Conservation (phyloP, 2,329 filamentous ascomycete genomes). For the Aspergillus sp. region DNA sequence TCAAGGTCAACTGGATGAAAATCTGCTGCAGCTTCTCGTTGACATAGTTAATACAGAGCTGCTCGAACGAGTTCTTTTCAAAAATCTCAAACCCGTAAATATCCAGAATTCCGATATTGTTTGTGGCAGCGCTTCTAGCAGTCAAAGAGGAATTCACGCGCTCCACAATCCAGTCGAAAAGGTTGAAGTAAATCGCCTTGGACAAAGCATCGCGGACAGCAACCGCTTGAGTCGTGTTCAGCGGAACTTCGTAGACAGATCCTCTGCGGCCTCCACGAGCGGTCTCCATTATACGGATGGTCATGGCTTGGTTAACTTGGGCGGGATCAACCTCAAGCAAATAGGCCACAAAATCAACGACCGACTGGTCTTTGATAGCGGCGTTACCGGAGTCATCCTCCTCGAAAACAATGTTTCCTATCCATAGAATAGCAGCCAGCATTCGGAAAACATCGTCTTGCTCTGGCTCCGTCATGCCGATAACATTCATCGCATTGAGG, state of each 20-base stretch:
- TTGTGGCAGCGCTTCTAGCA: constrained; percentile 67
- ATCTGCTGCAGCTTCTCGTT: constrained; percentile 99
- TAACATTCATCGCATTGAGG: constrained; percentile 88
- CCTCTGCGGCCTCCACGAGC: constrained; percentile 61
- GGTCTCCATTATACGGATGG: constrained; percentile 77
- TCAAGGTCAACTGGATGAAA: constrained; percentile 94
- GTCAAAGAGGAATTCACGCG: constrained; percentile 85
- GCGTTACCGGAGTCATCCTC: constrained; percentile 91
- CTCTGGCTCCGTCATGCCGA: constrained; percentile 80
- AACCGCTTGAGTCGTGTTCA: constrained; percentile 80
- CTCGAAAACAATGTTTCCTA: constrained; percentile 85
- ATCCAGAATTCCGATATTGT: constrained; percentile 94
- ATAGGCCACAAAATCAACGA: constrained; percentile 92
- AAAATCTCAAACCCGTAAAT: constrained; percentile 99
- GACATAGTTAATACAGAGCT: constrained; percentile 99
- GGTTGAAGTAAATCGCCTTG: constrained; percentile 94
- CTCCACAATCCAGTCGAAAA: constrained; percentile 97
- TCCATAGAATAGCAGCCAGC: constrained; percentile 85
- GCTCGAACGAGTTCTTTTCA: constrained; percentile 97
- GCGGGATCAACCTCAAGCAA: constrained; percentile 80
- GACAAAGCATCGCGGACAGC: constrained; percentile 86
- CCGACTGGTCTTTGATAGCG: constrained; percentile 78
- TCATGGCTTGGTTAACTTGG: constrained; percentile 80
- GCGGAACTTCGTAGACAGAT: constrained; percentile 67
- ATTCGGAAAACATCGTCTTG: constrained; percentile 97